phyloP scores from a whole-genome alignment of 306 rosid species.

The Sphenostylis stenocarpa region DNA sequence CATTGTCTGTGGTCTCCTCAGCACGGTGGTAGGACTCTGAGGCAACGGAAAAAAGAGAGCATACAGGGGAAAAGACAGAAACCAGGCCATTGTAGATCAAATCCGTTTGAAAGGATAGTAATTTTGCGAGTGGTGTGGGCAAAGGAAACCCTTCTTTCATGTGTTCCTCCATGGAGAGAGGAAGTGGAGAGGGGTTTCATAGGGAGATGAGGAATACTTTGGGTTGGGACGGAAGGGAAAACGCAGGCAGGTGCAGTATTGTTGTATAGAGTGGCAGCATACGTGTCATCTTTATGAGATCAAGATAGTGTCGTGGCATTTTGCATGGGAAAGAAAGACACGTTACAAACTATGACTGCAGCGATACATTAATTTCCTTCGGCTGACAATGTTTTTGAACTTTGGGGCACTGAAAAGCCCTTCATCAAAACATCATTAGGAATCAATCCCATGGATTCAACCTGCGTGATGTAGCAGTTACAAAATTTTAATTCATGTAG shows the following conservation, averaged over 20 bases:
- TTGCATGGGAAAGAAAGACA: slow-evolving; percentile 32
- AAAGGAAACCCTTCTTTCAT: slow-evolving; percentile 3
- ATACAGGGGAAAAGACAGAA: slow-evolving; percentile 45
- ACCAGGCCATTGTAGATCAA: slow-evolving; percentile 47
- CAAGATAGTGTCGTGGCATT: slow-evolving; percentile 37
- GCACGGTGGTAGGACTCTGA: slow-evolving; percentile 52
- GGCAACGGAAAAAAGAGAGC: slow-evolving; percentile 37
- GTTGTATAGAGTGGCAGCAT: slow-evolving; percentile 32
- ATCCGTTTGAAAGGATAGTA: slow-evolving; percentile 47
- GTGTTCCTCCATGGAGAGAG: slow-evolving; percentile 35
- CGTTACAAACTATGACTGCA: not conserved
- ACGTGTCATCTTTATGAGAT: slow-evolving; percentile 50
- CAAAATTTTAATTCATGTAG: not conserved
- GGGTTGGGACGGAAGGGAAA: not conserved
- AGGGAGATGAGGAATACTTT: not conserved
- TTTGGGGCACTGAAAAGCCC: not conserved
- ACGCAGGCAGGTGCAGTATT: not conserved
- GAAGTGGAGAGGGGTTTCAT: slow-evolving; percentile 2
- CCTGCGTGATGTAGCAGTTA: not conserved
- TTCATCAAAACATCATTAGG: not conserved
- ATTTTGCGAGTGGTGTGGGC: slow-evolving; percentile 46
- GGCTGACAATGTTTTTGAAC: not conserved
- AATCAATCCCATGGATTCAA: not conserved
- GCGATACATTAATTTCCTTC: not conserved
- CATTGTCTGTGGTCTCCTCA: slow-evolving; percentile 37